Evolutionary conservation across 2,329 filamentous ascomycete species (phyloP), one percentile per base, ranked within the genome.

Genomic region (Cucurbitaria berberidis): DNA sequence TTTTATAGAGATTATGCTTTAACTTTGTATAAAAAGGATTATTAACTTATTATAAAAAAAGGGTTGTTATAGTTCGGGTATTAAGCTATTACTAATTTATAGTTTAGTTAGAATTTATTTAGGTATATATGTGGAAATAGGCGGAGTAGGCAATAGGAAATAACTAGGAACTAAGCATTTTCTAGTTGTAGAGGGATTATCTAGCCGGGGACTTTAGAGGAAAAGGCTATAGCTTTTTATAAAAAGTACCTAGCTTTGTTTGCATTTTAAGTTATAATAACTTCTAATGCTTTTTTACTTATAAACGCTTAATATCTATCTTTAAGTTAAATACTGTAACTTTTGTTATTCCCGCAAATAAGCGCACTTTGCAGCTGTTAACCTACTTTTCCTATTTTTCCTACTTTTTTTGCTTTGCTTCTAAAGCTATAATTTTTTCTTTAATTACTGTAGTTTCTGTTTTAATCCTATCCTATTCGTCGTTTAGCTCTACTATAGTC

Each of bases 1-100:
- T 30, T 4, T 47, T 29, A 15, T 24, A 29, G 16, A 52, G 43
- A 15, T 52, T 43, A n/a, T 26, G 40, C 40, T 43, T 43, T 13
- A 43, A 26, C 29, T 43, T 29, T 7, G 1, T 15, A 15, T 34
- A 34, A 34, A 15, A 16, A 2, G 30, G 13, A 13, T 34, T 34
- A 15, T 34, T 4, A 16, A 5, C 30, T n/a, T n/a, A 15, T 13
- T 30, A 11, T 30, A 11, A 30, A 3, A 11, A 13, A 30, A 11
- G 11, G 13, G 27, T 13, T 13, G 27, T 11, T 11, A 30, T 30
- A 10, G 8, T 30, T 9, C 9, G 8, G 10, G 27, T 11, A 30
- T 30, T 11, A 9, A 30, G 13, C 9, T 26, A 9, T 30, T 30
- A 10, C 27, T 30, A 30, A 30, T 9, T 3, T 30, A 10, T 30